phyloP scores from a whole-genome alignment of 192 early-diverging fungal species.

The Jimgerdemannia lactiflua region DNA sequence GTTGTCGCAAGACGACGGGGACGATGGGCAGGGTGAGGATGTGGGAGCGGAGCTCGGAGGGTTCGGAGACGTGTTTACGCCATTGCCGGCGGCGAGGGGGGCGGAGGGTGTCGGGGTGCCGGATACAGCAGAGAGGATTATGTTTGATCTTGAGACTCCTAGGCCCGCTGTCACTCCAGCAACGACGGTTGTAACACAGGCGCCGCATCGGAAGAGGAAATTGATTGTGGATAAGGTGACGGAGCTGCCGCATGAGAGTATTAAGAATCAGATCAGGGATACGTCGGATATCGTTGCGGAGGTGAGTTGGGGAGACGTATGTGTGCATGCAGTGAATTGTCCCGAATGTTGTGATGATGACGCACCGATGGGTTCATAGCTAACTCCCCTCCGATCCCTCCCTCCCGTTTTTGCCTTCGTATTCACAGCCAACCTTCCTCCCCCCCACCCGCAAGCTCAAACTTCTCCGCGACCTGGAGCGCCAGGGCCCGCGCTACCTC shows the following conservation, averaged over 20 bases:
- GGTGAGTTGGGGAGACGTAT: not conserved
- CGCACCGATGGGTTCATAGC: not conserved
- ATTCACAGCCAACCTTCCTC: conserved; percentile 31
- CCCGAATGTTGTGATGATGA: too few relatives aligned
- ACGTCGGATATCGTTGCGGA: conserved; percentile 52
- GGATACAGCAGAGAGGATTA: conserved; percentile 10
- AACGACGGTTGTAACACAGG: not conserved
- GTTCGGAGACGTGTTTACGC: not conserved
- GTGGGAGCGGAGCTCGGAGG: not conserved
- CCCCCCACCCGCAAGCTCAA: conserved; percentile 40
- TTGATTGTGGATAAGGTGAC: conserved; percentile 66
- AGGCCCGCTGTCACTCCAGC: conserved; percentile 9
- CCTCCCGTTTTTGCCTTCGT: too few relatives aligned
- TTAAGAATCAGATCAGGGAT: conserved; percentile 49
- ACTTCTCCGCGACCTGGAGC: conserved; percentile 28
- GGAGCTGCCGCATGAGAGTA: conserved; percentile 56
- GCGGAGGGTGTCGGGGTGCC: not conserved
- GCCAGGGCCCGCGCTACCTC: conserved; percentile 31
- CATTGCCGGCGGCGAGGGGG: not conserved
- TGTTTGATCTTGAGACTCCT: conserved; percentile 12
- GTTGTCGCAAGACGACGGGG: not conserved
- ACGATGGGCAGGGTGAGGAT: conserved; percentile 5
- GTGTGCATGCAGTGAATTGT: not conserved
- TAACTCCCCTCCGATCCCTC: not conserved
- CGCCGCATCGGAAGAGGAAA: conserved; percentile 43